A percentile compares a stretch with the other conserved stretches of the same genome.
These are phyloP conservation scores for Thelephora terrestris DNA, from an alignment of 1,284 basidiomycete species.

Conservation along the genomic window DNA sequence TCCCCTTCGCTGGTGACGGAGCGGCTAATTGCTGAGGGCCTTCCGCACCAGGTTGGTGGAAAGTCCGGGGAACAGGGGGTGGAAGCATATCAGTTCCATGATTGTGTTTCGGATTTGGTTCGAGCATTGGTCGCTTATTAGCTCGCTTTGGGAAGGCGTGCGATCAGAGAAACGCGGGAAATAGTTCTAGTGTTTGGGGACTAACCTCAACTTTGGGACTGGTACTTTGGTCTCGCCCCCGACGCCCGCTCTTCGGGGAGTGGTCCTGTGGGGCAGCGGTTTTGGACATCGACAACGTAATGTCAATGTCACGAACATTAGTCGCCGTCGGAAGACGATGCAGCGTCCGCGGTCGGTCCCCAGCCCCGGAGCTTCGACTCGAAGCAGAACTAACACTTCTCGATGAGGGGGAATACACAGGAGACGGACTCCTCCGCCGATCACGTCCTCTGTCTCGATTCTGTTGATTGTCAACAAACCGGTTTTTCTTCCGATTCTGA, in stretches of 20 bases:
- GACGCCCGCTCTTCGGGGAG: too few species aligned
- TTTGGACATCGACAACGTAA: slow-evolving; percentile 26
- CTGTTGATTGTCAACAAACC: background rate
- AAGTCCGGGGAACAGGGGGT: too few species aligned
- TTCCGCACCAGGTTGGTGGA: slow-evolving; percentile 2
- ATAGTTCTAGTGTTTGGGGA: background rate
- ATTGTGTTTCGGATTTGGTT: slow-evolving; percentile 5
- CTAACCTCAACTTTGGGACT: background rate
- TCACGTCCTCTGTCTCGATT: slow-evolving; percentile 17
- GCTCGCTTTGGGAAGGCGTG: background rate
- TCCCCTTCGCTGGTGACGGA: slow-evolving; percentile 17
- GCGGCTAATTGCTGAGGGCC: slow-evolving; percentile 1
- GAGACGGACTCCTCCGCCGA: slow-evolving; percentile 20
- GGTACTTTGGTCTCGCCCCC: too few species aligned
- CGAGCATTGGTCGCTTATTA: background rate
- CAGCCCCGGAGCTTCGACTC: slow-evolving; percentile 36
- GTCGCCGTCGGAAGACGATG: slow-evolving; percentile 52
- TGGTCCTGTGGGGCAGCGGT: slow-evolving; percentile 8
- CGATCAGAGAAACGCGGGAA: background rate
- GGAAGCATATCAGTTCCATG: slow-evolving; percentile 7
- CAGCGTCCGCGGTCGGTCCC: slow-evolving; percentile 38
- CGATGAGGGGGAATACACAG: slow-evolving; percentile 5
- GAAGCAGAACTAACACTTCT: slow-evolving; percentile 1
- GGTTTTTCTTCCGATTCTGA: slow-evolving; percentile 9
- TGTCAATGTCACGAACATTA: slow-evolving; percentile 26